phyloP scores from a whole-genome alignment of 2,329 filamentous ascomycete genomes.

The Aspergillus oerlinghausenensis region DNA sequence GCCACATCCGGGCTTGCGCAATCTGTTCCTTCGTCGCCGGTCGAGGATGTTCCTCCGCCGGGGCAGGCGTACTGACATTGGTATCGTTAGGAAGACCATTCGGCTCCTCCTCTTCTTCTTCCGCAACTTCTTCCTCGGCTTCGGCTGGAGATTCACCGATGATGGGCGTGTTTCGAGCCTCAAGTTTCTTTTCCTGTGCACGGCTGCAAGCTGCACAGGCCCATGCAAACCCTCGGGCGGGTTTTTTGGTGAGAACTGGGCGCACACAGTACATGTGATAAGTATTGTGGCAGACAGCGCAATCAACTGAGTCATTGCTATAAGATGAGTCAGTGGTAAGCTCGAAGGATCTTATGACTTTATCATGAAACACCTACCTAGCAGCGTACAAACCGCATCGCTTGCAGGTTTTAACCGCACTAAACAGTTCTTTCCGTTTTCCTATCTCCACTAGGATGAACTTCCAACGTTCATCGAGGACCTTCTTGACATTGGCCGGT shows the following conservation, averaged over 20 bases:
- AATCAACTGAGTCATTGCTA: constrained; percentile 93
- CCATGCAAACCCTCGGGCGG: constrained; percentile 96
- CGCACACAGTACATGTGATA: constrained; percentile 99
- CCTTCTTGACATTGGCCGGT: constrained; percentile 88
- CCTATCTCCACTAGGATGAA: constrained; percentile 92
- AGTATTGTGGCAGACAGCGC: constrained; percentile 87
- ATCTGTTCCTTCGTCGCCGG: constrained; percentile 78
- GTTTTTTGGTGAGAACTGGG: constrained; percentile 88
- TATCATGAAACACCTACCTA: constrained; percentile 54
- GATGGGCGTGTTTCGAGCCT: constrained; percentile 81
- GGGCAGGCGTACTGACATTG: constrained; percentile 61
- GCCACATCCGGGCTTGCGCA: constrained; percentile 91
- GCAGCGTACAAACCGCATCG: constrained; percentile 87
- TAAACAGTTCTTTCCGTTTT: constrained; percentile 90
- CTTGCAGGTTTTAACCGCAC: constrained; percentile 93
- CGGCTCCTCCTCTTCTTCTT: constrained; percentile 71
- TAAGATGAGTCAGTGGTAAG: constrained; percentile 21
- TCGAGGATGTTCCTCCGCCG: constrained; percentile 52
- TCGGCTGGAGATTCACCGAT: constrained; percentile 52
- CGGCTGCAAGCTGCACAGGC: constrained; percentile 93
- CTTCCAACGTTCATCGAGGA: constrained; percentile 93
- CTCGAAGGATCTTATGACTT: not conserved
- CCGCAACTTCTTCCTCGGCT: constrained; percentile 61
- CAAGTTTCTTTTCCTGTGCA: constrained; percentile 87
- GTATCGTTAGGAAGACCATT: constrained; percentile 50